Percentiles rank a stretch among this genome's conserved stretches.
Evolutionary conservation across 805 yeast genomes (phyloP).

Genomic region (Wickerhamiella dianesei): DNA sequence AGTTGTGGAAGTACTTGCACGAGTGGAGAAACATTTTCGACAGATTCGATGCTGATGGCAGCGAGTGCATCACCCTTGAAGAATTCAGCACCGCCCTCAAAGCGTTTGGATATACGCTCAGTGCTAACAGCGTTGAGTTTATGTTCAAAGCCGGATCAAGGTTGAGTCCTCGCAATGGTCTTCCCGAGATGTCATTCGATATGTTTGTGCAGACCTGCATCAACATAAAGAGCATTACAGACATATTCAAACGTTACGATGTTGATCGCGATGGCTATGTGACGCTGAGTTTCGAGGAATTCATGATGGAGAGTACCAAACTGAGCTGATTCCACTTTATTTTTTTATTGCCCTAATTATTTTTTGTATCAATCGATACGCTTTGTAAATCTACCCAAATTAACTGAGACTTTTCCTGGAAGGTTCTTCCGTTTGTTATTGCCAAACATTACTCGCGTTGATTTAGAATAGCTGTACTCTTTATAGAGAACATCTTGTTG

Average conservation of each 20-base stretch:
- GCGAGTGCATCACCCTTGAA: slow-evolving; percentile 48
- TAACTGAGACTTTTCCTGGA: no score
- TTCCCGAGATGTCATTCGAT: slow-evolving; percentile 49
- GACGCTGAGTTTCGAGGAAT: slow-evolving; percentile 28
- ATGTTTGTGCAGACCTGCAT: slow-evolving; percentile 69
- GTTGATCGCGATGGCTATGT: slow-evolving; percentile 50
- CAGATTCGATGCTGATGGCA: slow-evolving; percentile 44
- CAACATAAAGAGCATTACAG: slow-evolving; percentile 63
- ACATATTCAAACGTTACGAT: slow-evolving; percentile 65
- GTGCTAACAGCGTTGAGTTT: slow-evolving; percentile 42
- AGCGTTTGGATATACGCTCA: slow-evolving; percentile 52
- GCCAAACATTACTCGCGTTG: no score
- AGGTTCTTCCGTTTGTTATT: no score
- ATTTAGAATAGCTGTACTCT: no score
- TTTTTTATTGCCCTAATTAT: no score
- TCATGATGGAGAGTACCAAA: slow-evolving; percentile 24
- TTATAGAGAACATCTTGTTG: no score
- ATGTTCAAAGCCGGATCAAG: slow-evolving; percentile 45
- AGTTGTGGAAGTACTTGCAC: slow-evolving; percentile 52
- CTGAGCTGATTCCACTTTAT: no score
- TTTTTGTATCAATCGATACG: no score
- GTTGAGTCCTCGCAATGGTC: slow-evolving; percentile 20
- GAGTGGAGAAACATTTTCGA: slow-evolving; percentile 55
- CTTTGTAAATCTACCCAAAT: no score
- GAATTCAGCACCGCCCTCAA: slow-evolving; percentile 49